Evolutionary conservation across 306 rosid genomes (phyloP), one percentile per base, ranked within the genome.

Genomic region (Leucaena leucocephala): DNA sequence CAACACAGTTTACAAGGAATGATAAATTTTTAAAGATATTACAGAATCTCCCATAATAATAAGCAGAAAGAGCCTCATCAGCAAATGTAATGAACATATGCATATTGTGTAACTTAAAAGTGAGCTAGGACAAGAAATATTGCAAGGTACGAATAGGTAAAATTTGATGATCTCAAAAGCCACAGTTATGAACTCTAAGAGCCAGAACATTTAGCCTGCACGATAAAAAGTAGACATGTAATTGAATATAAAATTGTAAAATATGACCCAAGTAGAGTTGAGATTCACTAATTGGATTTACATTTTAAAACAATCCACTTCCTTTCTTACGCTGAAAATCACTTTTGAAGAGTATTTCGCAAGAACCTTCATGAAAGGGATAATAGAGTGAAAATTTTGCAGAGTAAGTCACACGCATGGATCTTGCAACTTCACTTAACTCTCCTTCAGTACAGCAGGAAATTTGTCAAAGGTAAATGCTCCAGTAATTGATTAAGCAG

Each of bases 171-270:
- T 77, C 76, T 54, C 27, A 61, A 48, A 72, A 44, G 71, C 68
- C 54, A 27, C 14, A 42, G 58, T 76, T 72, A 52, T 10, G 5
- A 54, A 44, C 76, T 67, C 76, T 58, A 39, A 14, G 57, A 74
- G 69, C 79, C 73, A 61, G 65, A 66, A 33, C 71, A 34, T 65
- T 58, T 73, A 62, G 49, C 59, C 78, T 57, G 75, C 80, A 73
- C 57, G 68, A 44, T 58, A 68, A 36, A 49, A 64, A 43, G 42
- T 36, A 55, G 74, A 62, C 66, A 49, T 27, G 1, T 62, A 35
- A 49, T 35, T 63, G 13, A 76, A 27, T 42, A 62, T 70, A 38
- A 15, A 38, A 69, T 17, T 19, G 45, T 27, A 58, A 57, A 59
- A 68, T 44, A 44, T 44, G 73, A 36, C 33, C 27, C 46, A 50